Evolutionary conservation across 169 alveolate species (phyloP).

Genomic region (Besnoitia besnoiti): DNA sequence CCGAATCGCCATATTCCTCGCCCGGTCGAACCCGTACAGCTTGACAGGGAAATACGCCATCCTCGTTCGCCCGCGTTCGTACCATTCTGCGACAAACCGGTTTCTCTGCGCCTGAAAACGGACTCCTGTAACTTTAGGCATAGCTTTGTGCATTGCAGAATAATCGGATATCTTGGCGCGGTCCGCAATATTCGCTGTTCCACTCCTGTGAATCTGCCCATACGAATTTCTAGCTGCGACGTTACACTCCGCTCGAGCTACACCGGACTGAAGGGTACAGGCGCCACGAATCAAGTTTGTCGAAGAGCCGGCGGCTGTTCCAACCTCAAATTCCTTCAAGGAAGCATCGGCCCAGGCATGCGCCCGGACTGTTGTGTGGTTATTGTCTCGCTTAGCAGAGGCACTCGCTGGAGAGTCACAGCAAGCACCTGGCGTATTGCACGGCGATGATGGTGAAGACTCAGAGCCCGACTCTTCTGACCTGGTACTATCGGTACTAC

Average conservation of each 20-base stretch:
- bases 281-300: neutral
- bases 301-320: neutral
- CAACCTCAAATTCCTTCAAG: neutral
- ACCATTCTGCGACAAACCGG: slow-evolving; percentile 52
- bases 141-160: slow-evolving; percentile 5
- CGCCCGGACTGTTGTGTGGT: neutral
- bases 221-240: neutral
- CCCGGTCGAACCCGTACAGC: slow-evolving; percentile 42
- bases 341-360: neutral
- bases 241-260: neutral
- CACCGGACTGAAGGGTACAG: neutral
- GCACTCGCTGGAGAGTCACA: neutral
- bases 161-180: neutral
- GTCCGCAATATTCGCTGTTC: neutral
- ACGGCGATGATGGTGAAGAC: neutral
- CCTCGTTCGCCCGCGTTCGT: slow-evolving; percentile 32
- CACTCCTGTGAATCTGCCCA: neutral
- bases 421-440: neutral
- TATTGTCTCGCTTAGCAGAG: neutral
- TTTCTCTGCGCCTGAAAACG: slow-evolving; percentile 48
- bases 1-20: slow-evolving; percentile 36
- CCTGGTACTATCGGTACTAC: neutral
- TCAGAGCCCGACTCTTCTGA: neutral
- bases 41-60: slow-evolving; percentile 53
- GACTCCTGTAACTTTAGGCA: slow-evolving; percentile 49